phyloP scores from a whole-genome alignment of 768 basidiomycete species.

The Galerina sulciceps region DNA sequence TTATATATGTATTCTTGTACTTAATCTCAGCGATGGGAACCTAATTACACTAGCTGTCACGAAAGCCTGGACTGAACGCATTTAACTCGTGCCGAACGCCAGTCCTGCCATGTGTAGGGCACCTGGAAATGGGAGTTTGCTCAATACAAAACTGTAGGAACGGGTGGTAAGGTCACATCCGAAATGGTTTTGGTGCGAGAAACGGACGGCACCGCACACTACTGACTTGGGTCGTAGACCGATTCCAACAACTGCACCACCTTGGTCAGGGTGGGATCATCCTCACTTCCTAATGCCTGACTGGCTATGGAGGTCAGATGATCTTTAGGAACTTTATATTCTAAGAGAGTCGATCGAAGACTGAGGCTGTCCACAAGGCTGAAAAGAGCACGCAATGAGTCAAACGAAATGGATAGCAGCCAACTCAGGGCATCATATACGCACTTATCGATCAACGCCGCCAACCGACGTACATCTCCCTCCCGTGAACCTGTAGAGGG shows the following conservation, averaged over 20 bases:
- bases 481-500: constrained; percentile 67
- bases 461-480: constrained; percentile 61
- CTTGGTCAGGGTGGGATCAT: constrained; percentile 39
- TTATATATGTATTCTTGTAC: not conserved
- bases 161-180: too few relatives aligned
- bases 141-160: too few relatives aligned
- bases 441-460: constrained; percentile 58
- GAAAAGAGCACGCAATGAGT: not conserved
- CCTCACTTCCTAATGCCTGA: constrained; percentile 46
- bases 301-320: constrained; percentile 60
- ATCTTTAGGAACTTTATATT: constrained; percentile 66
- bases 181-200: too few relatives aligned
- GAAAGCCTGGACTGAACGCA: not conserved
- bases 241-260: constrained; percentile 54
- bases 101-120: too few relatives aligned
- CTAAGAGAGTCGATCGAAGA: constrained; percentile 56
- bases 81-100: not conserved
- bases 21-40: not conserved
- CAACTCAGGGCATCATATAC: constrained; percentile 21
- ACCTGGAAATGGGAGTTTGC: too few relatives aligned
- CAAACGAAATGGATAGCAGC: not conserved
- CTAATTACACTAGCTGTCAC: not conserved
- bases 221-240: constrained; percentile 6
- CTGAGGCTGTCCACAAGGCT: constrained; percentile 68
- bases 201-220: not conserved